phyloP scores from a whole-genome alignment of 148 eudicot species.

The Agrostemma githago region DNA sequence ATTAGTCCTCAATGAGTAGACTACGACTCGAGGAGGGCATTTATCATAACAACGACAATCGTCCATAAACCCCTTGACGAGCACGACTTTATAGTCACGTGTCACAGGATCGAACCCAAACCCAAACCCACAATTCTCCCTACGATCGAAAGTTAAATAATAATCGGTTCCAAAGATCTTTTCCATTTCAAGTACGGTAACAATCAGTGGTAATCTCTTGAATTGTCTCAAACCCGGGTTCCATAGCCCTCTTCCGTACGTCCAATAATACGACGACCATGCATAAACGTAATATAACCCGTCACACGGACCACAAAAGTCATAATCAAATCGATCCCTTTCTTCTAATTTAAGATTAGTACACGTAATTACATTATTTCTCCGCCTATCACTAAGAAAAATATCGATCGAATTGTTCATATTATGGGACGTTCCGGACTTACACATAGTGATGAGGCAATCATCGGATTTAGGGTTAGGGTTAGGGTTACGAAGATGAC shows the following conservation, averaged over 20 bases:
- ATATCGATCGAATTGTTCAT: not conserved
- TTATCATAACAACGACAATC: not conserved
- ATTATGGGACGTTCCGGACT: not conserved
- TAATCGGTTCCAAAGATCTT: no score
- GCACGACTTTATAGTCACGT: conserved; percentile 16
- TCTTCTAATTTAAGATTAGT: not conserved
- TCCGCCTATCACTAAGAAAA: conserved; percentile 6
- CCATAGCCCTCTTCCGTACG: not conserved
- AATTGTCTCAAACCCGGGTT: conserved; percentile 8
- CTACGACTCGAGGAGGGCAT: not conserved
- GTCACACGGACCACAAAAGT: conserved; percentile 15
- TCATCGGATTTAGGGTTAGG: not conserved
- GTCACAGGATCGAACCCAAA: conserved; percentile 13
- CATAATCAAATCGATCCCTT: not conserved
- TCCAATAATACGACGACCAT: not conserved
- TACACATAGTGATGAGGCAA: not conserved
- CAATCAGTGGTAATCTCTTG: not conserved
- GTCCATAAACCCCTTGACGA: not conserved
- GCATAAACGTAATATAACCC: conserved; percentile 15
- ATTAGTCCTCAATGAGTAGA: conserved; percentile 2
- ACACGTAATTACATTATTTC: not conserved
- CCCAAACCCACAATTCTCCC: not conserved
- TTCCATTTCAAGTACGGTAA: not conserved
- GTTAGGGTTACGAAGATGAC: not conserved
- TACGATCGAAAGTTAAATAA: not conserved